Evolutionary conservation across 306 rosid genomes (phyloP), one percentile per base, ranked within the genome.

Genomic region (Casuarina cunninghamiana): DNA sequence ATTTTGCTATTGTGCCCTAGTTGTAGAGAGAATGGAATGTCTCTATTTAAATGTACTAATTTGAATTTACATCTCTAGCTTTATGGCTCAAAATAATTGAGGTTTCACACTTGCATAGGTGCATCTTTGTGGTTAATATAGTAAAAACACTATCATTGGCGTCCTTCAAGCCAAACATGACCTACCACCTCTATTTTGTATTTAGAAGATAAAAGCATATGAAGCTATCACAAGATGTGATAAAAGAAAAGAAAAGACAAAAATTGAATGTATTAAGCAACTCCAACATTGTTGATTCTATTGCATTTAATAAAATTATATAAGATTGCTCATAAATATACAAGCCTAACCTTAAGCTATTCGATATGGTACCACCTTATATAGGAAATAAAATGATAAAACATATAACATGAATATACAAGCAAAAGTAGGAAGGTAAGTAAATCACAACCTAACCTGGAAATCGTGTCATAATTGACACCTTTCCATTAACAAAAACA

Each of bases 41-140:
- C 7, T 45, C 19, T 37, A 75, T 57, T 58, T 3, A 5, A 19
- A 38, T 1, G 26, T 3, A 39, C 70, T 65, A 45, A 15, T 13
- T 38, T 55, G 26, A 60, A 32, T 5, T 73, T 49, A n/a, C 19
- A 48, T 78, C 4, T 65, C 19, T 73, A 50, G 50, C 21, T 72
- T 49, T 16, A 15, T 72, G 7, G 10, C 39, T 62, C 79, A 74
- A 74, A 75, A 75, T 77, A 74, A 85, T 48, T 84, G 74, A 69
- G 53, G 72, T 83, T 84, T 73, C 58, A 42, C 85, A 83, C 82
- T 84, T 77, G 70, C 78, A 32, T 78, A 93, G 98, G 99, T 95
- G 66, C 99, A 96, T 88, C 96, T 97, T 16, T 93, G 99, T 62
- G 99, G 98, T 85, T 97, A 96, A 82, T 96, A 96, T 86, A 93